phyloP scores from a whole-genome alignment of 257 asterid genomes.

The Petrea volubilis region DNA sequence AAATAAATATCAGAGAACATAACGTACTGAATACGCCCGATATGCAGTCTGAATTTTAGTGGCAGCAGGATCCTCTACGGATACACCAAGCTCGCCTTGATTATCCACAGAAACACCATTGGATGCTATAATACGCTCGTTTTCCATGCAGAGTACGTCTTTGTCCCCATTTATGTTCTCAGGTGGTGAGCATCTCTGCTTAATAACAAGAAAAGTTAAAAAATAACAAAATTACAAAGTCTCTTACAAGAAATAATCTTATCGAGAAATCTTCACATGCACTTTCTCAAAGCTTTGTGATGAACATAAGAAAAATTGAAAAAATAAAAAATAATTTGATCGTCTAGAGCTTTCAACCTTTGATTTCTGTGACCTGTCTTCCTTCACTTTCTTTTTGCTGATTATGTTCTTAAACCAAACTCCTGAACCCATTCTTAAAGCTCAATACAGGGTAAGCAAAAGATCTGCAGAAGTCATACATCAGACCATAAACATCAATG shows the following conservation, averaged over 20 bases:
- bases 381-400: conserved; percentile 59
- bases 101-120: conserved; percentile 35
- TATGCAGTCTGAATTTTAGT: conserved; percentile 74
- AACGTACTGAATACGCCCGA: conserved; percentile 59
- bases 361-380: conserved; percentile 39
- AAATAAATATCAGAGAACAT: not conserved
- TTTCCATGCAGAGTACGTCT: conserved; percentile 30
- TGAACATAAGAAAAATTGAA: not conserved
- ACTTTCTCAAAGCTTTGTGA: not conserved
- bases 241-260: not conserved
- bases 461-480: conserved; percentile 30
- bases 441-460: conserved; percentile 27
- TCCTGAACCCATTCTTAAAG: conserved; percentile 62
- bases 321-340: not conserved
- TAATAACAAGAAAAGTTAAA: conserved; percentile 1
- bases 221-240: not conserved
- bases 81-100: conserved; percentile 30
- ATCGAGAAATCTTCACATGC: not conserved
- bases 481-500: conserved; percentile 5
- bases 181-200: conserved; percentile 52
- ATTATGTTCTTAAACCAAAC: conserved; percentile 79
- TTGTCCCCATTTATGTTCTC: conserved; percentile 39
- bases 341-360: conserved; percentile 46
- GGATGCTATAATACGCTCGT: conserved; percentile 24
- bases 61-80: conserved; percentile 74